A percentile compares a stretch with the other conserved stretches of the same genome.
Evolutionary conservation across 2,329 filamentous ascomycete genomes (phyloP).

Genomic region (Amphichorda felina): DNA sequence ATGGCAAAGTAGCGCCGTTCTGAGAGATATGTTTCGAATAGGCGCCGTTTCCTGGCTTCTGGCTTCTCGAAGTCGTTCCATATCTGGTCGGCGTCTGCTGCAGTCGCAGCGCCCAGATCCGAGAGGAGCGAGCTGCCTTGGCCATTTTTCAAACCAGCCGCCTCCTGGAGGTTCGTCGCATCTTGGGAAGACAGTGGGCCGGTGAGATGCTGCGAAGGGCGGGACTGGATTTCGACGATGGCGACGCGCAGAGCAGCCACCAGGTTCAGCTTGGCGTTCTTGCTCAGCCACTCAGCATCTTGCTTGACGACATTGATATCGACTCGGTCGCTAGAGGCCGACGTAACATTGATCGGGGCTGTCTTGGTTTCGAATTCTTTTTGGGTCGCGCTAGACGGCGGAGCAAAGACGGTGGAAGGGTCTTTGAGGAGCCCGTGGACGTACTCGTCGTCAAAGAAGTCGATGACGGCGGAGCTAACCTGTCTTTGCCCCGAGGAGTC

Average conservation of each 20-base stretch:
- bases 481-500: conserved; percentile 46
- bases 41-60: conserved; percentile 50
- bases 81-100: conserved; percentile 40
- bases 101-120: conserved; percentile 32
- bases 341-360: conserved; percentile 72
- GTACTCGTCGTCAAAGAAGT: conserved; percentile 61
- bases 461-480: conserved; percentile 41
- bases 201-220: conserved; percentile 60
- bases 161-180: conserved; percentile 62
- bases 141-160: conserved; percentile 52
- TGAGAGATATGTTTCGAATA: conserved; percentile 59
- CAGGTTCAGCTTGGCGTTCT: conserved; percentile 66
- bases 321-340: conserved; percentile 52
- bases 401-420: conserved; percentile 56
- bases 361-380: conserved; percentile 72
- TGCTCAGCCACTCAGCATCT: conserved; percentile 78
- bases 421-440: conserved; percentile 57
- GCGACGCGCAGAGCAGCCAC: conserved; percentile 70
- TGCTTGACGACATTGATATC: conserved; percentile 71
- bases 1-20: conserved; percentile 60
- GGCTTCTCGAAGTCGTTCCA: conserved; percentile 49
- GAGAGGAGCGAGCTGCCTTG: conserved; percentile 45
- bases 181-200: conserved; percentile 68
- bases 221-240: conserved; percentile 72
- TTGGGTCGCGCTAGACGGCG: conserved; percentile 50